Conservation (phyloP, 495 filamentous ascomycete species). For the Rostrohypoxylon terebratum region DNA sequence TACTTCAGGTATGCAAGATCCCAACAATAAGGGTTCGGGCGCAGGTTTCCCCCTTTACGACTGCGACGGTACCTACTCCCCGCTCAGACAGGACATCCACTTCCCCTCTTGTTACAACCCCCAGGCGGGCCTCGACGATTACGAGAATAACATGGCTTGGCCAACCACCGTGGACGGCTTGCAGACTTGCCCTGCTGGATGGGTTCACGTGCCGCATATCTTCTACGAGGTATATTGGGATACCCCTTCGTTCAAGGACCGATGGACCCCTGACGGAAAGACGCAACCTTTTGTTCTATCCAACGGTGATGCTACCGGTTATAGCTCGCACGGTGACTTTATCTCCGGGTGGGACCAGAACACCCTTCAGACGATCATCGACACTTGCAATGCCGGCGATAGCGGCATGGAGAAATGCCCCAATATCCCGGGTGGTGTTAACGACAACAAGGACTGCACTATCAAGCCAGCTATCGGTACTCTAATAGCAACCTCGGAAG, state of each 20-base stretch:
- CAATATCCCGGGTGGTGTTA: conserved; percentile 55
- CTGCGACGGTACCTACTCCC: conserved; percentile 65
- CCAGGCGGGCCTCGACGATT: conserved; percentile 66
- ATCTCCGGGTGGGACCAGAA: conserved; percentile 76
- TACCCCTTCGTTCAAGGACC: conserved; percentile 64
- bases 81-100: conserved; percentile 68
- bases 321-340: conserved; percentile 75
- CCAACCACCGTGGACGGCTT: conserved; percentile 64
- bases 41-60: conserved; percentile 63
- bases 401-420: conserved; percentile 68
- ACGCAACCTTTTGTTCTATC: conserved; percentile 74
- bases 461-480: conserved; percentile 57
- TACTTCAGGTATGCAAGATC: conserved; percentile 60
- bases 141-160: conserved; percentile 65
- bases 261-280: conserved; percentile 67
- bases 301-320: conserved; percentile 70
- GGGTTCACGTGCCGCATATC: conserved; percentile 67
- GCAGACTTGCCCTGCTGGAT: conserved; percentile 69
- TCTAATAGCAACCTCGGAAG: conserved; percentile 43
- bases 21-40: conserved; percentile 61
- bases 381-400: conserved; percentile 68
- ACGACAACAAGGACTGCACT: conserved; percentile 60
- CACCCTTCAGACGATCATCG: conserved; percentile 70
- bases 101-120: conserved; percentile 69
- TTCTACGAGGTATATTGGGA: conserved; percentile 78